Evolutionary conservation across 345 rosid genomes (phyloP).

Genomic region (Salix caprea): DNA sequence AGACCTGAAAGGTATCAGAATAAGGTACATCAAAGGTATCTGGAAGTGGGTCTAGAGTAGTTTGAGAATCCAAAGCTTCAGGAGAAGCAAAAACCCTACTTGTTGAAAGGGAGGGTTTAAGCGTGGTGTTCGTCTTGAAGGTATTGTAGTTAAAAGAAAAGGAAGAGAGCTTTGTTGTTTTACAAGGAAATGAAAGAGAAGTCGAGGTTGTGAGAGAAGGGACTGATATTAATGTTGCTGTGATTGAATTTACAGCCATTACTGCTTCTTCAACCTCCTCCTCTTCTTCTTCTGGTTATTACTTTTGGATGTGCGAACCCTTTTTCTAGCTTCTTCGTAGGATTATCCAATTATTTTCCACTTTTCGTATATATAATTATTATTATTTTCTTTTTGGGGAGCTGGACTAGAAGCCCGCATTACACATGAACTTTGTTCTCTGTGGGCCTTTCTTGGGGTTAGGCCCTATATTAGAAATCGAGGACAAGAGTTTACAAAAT

Average conservation of each 20-base stretch:
- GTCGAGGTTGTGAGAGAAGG: constrained; percentile 41
- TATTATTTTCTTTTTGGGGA: background rate
- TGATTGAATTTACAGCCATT: constrained; percentile 58
- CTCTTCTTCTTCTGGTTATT: background rate
- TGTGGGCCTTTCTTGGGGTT: too few species aligned
- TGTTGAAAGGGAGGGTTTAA: constrained; percentile 36
- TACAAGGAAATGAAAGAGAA: constrained; percentile 33
- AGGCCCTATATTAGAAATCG: too few species aligned
- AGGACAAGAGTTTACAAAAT: too few species aligned
- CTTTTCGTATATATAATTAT: background rate
- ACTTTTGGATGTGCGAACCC: background rate
- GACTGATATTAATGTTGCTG: constrained; percentile 40
- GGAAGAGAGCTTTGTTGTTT: constrained; percentile 31
- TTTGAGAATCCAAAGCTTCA: constrained; percentile 50
- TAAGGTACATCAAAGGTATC: constrained; percentile 39
- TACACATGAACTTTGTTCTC: too few species aligned
- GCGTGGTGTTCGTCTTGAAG: constrained; percentile 12
- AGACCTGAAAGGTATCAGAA: constrained; percentile 43
- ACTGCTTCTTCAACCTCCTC: constrained; percentile 6
- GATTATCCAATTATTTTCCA: constrained; percentile 19
- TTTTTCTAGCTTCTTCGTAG: background rate
- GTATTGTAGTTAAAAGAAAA: constrained; percentile 24
- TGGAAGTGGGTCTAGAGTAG: constrained; percentile 1
- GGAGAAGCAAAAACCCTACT: constrained; percentile 56
- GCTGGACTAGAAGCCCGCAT: background rate